Evolutionary conservation across 331 rosid genomes (phyloP), one percentile per base, ranked within the genome.

Genomic region (Cydonia oblonga): DNA sequence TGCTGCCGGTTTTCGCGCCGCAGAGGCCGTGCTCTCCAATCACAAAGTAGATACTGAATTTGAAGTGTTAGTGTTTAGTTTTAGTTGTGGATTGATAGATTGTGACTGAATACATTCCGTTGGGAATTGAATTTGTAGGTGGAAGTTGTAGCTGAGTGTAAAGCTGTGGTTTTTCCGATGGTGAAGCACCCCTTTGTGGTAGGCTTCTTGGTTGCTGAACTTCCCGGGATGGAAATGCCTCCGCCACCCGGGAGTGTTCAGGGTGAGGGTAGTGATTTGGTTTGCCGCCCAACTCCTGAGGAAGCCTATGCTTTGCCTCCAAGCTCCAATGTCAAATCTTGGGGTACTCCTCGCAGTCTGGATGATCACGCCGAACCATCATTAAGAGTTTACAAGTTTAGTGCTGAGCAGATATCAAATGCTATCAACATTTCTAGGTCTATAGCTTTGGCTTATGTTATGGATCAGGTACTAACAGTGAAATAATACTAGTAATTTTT

Each of bases 151-250:
- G 84, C 90, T 12, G 97, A 93, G 75, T 78, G 82, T 25, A 88
- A 85, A 68, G 92, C 98, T 70, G 81, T 84, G 23, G 92, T 91
- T 78, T 86, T 91, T 73, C 98, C 98, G 2, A 87, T 93, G 96
- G 97, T 93, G 72, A 89, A 93, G 72, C 90, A 81, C 78, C 98
- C 98, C 4, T 93, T 93, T 91, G 91, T 93, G 75, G 97, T 93
- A 71, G 98, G 98, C 59, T 93, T 91, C 89, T 84, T 93, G 90
- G 97, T 91, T 64, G 98, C 98, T 2, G 98, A 93, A 77, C 88
- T 89, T 86, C 91, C 90, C 3, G 23, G 74, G 80, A 26, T 87
- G 81, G 96, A 90, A 78, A 65, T 75, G 54, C 89, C 46, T 11
- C 46, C 78, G 70, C 58, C 66, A 9, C 44, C 49, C 5, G 85